A percentile compares a stretch with the other conserved stretches of the same genome.
phyloP scores from a whole-genome alignment of 2,329 filamentous ascomycete species.

The Fusarium sterilihyphosum region DNA sequence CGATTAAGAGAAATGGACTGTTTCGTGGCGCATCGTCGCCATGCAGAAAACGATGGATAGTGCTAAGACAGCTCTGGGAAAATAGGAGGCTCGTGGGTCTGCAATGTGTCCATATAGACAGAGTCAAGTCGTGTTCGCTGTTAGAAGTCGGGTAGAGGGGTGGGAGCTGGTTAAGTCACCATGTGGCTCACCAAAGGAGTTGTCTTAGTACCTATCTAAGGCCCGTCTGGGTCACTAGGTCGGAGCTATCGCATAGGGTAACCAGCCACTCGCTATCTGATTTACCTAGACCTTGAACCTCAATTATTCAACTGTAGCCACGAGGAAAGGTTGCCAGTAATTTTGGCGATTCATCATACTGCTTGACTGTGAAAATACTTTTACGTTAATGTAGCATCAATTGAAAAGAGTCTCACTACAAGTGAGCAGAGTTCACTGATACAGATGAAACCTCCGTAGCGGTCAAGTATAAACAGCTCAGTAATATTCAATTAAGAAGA shows the following conservation, averaged over 20 bases:
- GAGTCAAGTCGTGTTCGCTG: background rate
- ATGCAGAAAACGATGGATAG: background rate
- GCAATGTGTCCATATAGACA: background rate
- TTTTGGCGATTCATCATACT: background rate
- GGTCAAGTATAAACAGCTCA: background rate
- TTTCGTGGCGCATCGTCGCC: slow-evolving; percentile 39
- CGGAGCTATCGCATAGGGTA: background rate
- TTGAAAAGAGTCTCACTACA: background rate
- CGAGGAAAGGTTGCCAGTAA: background rate
- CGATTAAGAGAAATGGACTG: slow-evolving; percentile 25
- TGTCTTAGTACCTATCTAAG: background rate
- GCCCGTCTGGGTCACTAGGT: background rate
- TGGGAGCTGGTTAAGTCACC: slow-evolving; percentile 13
- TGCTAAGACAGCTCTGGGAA: background rate
- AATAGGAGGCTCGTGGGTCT: background rate
- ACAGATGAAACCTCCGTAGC: too few relatives aligned
- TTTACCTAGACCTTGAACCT: background rate
- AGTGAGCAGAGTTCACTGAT: background rate
- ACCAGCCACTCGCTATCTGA: background rate
- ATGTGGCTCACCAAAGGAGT: slow-evolving; percentile 20
- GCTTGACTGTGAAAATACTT: background rate
- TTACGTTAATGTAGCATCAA: background rate
- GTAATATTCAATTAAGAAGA: background rate
- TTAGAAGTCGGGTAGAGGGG: slow-evolving; percentile 23
- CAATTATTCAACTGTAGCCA: background rate